Percentiles rank a stretch among this genome's conserved stretches.
Evolutionary conservation across 1,139 yeast genomes (phyloP).

Genomic region (Yamadazyma mexicana): DNA sequence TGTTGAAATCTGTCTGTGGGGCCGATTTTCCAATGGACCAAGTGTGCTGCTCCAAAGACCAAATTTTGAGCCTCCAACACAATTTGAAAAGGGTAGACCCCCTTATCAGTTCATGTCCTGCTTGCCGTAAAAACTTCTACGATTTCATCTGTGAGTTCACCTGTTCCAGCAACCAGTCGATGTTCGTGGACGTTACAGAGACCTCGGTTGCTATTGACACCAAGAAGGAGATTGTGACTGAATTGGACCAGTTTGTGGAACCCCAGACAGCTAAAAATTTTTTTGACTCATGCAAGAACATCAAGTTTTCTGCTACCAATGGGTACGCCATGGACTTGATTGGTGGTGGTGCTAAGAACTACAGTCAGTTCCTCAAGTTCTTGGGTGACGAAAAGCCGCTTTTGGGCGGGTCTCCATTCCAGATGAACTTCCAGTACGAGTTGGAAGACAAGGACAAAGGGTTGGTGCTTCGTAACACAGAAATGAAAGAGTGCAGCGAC

Average conservation of each 20-base stretch:
- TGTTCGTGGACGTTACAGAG: constrained; percentile 66
- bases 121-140: constrained; percentile 83
- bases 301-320: constrained; percentile 91
- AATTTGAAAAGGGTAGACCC: constrained; percentile 76
- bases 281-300: constrained; percentile 82
- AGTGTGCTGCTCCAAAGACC: constrained; percentile 45
- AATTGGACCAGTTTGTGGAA: constrained; percentile 64
- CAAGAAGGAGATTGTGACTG: constrained; percentile 65
- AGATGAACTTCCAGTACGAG: constrained; percentile 71
- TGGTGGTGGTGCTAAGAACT: constrained; percentile 91
- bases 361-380: constrained; percentile 73
- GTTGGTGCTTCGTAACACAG: constrained; percentile 26
- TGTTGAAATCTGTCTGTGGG: constrained; percentile 70
- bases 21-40: constrained; percentile 46
- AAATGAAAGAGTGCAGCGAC: constrained; percentile 60
- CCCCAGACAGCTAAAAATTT: constrained; percentile 60
- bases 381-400: constrained; percentile 92
- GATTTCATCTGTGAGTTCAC: constrained; percentile 87
- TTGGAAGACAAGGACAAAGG: constrained; percentile 19
- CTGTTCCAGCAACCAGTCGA: constrained; percentile 82
- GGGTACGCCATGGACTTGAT: constrained; percentile 96
- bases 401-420: constrained; percentile 94
- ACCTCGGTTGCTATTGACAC: constrained; percentile 52
- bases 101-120: constrained; percentile 89
- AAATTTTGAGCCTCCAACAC: constrained; percentile 32